Conservation (phyloP, 2,329 filamentous ascomycete species). For the Fusarium nisikadoi region DNA sequence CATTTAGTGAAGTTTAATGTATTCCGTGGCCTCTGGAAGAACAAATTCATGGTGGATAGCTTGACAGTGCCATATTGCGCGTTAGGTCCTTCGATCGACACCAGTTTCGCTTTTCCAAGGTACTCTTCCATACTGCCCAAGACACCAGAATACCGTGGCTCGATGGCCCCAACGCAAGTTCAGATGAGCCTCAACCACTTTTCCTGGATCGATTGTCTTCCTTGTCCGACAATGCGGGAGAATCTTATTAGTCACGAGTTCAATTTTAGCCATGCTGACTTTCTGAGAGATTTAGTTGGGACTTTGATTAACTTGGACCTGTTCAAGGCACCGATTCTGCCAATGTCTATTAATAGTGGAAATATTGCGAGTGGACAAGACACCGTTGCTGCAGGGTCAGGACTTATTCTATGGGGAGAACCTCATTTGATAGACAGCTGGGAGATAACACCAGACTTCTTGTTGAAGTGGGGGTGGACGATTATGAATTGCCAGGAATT, state of each 20-base stretch:
- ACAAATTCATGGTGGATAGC: neutral
- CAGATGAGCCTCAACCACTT: conserved; percentile 1
- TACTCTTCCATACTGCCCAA: neutral
- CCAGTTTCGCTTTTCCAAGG: neutral
- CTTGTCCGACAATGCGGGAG: neutral
- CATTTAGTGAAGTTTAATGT: neutral
- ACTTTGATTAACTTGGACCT: neutral
- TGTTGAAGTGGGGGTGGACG: neutral
- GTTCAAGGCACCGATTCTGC: neutral
- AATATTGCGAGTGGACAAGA: rapidly evolving
- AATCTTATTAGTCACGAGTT: neutral
- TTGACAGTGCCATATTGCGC: neutral
- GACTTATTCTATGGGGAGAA: neutral
- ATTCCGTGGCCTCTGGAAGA: neutral
- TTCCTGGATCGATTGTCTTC: neutral
- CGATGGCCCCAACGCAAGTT: neutral
- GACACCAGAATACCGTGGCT: neutral
- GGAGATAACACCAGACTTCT: neutral
- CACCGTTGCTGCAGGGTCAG: neutral
- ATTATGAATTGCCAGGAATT: neutral
- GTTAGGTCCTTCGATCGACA: neutral
- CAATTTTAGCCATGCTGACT: neutral
- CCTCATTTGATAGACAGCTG: neutral
- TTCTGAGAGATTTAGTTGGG: neutral
- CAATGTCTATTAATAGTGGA: rapidly evolving